Percentiles rank a stretch among this genome's conserved stretches.
phyloP scores from a whole-genome alignment of 805 yeast species.

The Candida tibetensis region DNA sequence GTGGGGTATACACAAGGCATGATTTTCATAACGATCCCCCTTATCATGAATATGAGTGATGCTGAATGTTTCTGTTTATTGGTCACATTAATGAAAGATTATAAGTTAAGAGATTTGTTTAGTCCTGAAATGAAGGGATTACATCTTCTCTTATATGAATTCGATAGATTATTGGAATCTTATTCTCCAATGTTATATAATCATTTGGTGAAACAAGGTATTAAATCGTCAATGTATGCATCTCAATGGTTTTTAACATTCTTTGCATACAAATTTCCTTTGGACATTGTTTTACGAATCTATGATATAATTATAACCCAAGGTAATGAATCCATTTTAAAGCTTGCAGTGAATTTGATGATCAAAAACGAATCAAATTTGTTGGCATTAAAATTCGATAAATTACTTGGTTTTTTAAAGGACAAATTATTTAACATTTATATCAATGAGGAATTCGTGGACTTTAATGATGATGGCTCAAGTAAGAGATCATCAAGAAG shows the following conservation, averaged over 20 bases:
- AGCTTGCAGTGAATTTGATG: slow-evolving; percentile 82
- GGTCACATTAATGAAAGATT: slow-evolving; percentile 78
- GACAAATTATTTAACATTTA: slow-evolving; percentile 75
- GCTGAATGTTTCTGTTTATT: slow-evolving; percentile 82
- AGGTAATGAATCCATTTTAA: slow-evolving; percentile 82
- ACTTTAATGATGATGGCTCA: slow-evolving; percentile 11
- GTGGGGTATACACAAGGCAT: slow-evolving; percentile 98
- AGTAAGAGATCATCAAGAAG: slow-evolving; percentile 14
- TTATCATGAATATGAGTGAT: slow-evolving; percentile 76
- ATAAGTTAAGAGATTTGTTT: slow-evolving; percentile 74
- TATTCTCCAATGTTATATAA: slow-evolving; percentile 65
- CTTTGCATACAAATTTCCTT: slow-evolving; percentile 92
- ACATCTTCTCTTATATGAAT: slow-evolving; percentile 80
- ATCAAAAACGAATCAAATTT: slow-evolving; percentile 60
- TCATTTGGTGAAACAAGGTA: slow-evolving; percentile 83
- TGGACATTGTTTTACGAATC: slow-evolving; percentile 81
- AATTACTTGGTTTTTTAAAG: slow-evolving; percentile 71
- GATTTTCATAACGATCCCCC: slow-evolving; percentile 89
- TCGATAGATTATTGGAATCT: slow-evolving; percentile 83
- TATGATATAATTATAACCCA: slow-evolving; percentile 87
- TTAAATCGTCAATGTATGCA: slow-evolving; percentile 92
- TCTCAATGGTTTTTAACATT: slow-evolving; percentile 96
- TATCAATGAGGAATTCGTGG: slow-evolving; percentile 40
- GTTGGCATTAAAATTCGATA: slow-evolving; percentile 67
- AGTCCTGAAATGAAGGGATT: slow-evolving; percentile 93